These are phyloP conservation scores for Termitomyces sp. DNA, from an alignment of 768 basidiomycete genomes.

Conservation along the genomic window DNA sequence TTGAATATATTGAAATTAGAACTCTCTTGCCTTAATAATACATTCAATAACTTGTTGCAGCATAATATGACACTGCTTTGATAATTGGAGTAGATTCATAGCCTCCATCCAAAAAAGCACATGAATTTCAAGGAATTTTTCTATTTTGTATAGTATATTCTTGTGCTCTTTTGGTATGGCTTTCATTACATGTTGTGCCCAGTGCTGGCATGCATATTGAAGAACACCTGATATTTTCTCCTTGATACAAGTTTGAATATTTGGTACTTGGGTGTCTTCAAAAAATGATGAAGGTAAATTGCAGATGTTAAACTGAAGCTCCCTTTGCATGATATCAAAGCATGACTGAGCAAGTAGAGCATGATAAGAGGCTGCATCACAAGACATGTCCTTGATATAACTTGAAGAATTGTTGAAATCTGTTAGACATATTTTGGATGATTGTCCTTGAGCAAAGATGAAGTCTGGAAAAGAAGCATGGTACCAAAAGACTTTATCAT, in stretches of 20 bases:
- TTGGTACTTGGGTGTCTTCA: neutral
- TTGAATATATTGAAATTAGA: neutral
- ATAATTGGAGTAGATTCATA: conserved; percentile 22
- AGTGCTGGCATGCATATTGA: neutral
- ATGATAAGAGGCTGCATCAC: neutral
- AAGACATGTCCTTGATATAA: neutral
- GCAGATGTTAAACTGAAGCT: neutral
- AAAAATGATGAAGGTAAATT: neutral
- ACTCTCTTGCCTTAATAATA: conserved; percentile 7
- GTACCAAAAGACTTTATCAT: neutral
- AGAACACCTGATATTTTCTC: neutral
- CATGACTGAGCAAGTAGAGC: neutral
- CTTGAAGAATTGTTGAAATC: neutral
- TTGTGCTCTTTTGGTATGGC: neutral
- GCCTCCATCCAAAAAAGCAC: conserved; percentile 5
- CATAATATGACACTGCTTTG: conserved; percentile 16
- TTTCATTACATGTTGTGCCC: neutral
- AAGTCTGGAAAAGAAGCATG: conserved; percentile 23
- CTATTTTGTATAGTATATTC: neutral
- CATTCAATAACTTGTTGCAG: conserved; percentile 13
- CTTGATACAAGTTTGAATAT: neutral
- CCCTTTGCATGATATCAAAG: neutral
- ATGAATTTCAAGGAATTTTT: conserved; percentile 15
- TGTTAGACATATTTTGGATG: neutral
- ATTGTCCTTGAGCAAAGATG: conserved; percentile 11